Evolutionary conservation across 495 filamentous ascomycete species (phyloP), one percentile per base, ranked within the genome.

Genomic region (Neurospora tetraspora): DNA sequence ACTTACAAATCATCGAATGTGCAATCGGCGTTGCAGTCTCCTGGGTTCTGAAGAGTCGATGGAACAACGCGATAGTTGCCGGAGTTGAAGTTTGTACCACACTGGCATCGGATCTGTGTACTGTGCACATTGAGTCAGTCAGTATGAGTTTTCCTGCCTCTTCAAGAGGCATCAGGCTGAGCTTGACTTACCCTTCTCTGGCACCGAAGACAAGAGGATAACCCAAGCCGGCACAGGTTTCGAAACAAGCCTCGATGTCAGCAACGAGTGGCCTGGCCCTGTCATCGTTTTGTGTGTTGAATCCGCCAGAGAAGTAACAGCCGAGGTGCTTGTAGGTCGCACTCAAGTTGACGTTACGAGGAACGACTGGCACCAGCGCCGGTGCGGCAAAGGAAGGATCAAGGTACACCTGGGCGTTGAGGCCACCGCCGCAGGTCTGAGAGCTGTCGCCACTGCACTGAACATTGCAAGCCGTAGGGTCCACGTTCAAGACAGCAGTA

Each of bases 371-470:
- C 10, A 59, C 39, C n/a, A 12, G 8, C 1, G 2, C 42, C 10
- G 38, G 11, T 12, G 71, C 72, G n/a, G 74, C 73, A 73, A 77
- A 78, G 7, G 74, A 70, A 2, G 74, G 71, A 34, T 78, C 77
- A 43, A 74, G 11, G 27, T 73, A 78, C 4, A 77, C 23, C 34
- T 76, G 69, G 27, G 75, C 73, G 38, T 68, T 43, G 6, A 11
- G 2, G 2, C 39, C 45, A 34, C 75, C 75, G 10, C 76, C 74
- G 39, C 77, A 77, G 12, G 42, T 73, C 69, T 74, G 75, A 18
- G 3, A 16, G n/a, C 2, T 5, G 12, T 77, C 74, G 10, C 76
- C 77, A 8, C 3, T 16, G 73, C 77, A 78, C 1, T 27, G 65
- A 4, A 14, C 11, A 23, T 74, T 71, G 74, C 74, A 78, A 61